Percentiles rank a stretch among this genome's conserved stretches.
Conservation (phyloP, 768 basidiomycete species). For the Roridomyces roridus region DNA sequence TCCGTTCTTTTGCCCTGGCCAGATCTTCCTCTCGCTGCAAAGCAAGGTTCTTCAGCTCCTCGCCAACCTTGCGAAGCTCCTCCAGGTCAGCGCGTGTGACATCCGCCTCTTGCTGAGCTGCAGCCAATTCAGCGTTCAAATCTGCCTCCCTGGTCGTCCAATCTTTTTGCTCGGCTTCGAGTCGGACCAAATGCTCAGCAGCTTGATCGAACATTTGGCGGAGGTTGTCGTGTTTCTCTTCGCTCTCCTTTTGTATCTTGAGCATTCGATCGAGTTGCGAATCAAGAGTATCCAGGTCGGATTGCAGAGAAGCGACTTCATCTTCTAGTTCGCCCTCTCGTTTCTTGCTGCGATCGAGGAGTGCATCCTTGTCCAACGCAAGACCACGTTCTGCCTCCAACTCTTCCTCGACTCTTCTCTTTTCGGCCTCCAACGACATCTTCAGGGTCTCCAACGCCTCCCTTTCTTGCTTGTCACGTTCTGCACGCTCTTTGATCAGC, state of each 20-base stretch:
- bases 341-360: slow-evolving; percentile 84
- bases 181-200: slow-evolving; percentile 81
- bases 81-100: slow-evolving; percentile 63
- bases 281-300: slow-evolving; percentile 84
- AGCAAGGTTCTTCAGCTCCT: slow-evolving; percentile 73
- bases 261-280: slow-evolving; percentile 85
- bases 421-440: slow-evolving; percentile 84
- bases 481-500: slow-evolving; percentile 82
- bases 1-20: slow-evolving; percentile 72
- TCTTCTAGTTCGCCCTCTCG: slow-evolving; percentile 88
- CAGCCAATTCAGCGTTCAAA: slow-evolving; percentile 60
- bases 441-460: slow-evolving; percentile 80
- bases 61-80: slow-evolving; percentile 66
- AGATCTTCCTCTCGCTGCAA: slow-evolving; percentile 84
- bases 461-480: slow-evolving; percentile 83
- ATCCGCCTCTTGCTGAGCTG: slow-evolving; percentile 65
- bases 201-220: slow-evolving; percentile 82
- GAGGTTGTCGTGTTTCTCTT: slow-evolving; percentile 77
- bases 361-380: slow-evolving; percentile 80
- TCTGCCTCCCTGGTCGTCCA: slow-evolving; percentile 72
- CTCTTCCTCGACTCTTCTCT: slow-evolving; percentile 79
- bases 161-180: slow-evolving; percentile 78
- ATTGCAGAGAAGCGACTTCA: slow-evolving; percentile 78
- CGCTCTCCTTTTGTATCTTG: slow-evolving; percentile 76
- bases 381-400: slow-evolving; percentile 84